Percentiles rank a stretch among this genome's conserved stretches.
These are phyloP conservation scores for Pterocarpus macrocarpus DNA, from an alignment of 306 rosid genomes.

Conservation along the genomic window DNA sequence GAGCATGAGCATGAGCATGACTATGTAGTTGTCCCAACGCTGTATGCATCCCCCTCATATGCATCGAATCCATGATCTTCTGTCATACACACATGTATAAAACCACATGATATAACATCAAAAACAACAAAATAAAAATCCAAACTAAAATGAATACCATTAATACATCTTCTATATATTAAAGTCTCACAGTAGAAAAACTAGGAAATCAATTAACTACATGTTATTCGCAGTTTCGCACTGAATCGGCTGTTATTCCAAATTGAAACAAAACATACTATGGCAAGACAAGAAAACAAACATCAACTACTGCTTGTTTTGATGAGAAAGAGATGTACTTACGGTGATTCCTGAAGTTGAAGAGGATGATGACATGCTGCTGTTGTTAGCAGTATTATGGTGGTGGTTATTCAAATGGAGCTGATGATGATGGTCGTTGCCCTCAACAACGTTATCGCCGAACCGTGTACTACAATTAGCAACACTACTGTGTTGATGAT, in stretches of 20 bases:
- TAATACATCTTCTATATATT: too few species aligned
- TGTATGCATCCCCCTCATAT: conserved; percentile 70
- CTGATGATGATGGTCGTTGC: conserved; percentile 13
- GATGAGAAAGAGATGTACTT: conserved; percentile 18
- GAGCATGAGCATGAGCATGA: conserved; percentile 48
- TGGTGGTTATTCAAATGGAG: conserved; percentile 41
- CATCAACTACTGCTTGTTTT: too few species aligned
- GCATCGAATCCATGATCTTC: conserved; percentile 75
- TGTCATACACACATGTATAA: conserved; percentile 36
- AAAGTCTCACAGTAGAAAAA: too few species aligned
- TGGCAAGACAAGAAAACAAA: too few species aligned
- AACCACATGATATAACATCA: neutral
- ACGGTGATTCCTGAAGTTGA: conserved; percentile 61
- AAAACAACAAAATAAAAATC: neutral
- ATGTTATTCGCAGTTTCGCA: too few species aligned
- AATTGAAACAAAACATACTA: too few species aligned
- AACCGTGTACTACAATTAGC: too few species aligned
- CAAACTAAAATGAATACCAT: neutral
- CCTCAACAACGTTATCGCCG: conserved; percentile 49
- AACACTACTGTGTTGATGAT: neutral
- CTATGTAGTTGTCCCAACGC: conserved; percentile 70
- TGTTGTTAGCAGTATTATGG: conserved; percentile 3
- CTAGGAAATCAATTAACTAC: too few species aligned
- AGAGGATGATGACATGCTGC: conserved; percentile 52
- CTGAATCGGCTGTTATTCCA: too few species aligned